phyloP scores from a whole-genome alignment of 495 filamentous ascomycete species.

The Penicillium angulare region DNA sequence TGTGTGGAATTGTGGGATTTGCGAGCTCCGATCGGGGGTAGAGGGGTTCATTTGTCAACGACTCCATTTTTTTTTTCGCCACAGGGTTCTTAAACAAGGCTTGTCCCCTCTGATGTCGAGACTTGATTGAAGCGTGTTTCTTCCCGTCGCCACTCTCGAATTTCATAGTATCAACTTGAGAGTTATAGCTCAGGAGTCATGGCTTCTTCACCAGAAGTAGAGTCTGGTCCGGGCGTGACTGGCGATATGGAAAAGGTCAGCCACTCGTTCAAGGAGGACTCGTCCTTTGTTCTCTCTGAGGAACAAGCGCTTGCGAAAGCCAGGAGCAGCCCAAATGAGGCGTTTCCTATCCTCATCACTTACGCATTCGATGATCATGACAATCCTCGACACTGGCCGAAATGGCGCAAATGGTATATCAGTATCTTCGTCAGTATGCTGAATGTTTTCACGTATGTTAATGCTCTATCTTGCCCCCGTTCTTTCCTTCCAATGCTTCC shows the following conservation, averaged over 20 bases:
- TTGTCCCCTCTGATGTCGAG: not conserved
- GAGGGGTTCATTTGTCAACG: not conserved
- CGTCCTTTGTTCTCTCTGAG: conserved; percentile 20
- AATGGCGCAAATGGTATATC: conserved; percentile 49
- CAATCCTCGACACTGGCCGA: conserved; percentile 49
- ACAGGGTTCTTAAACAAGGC: not conserved
- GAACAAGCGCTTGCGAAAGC: conserved; percentile 30
- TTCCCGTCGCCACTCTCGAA: not conserved
- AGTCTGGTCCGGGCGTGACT: not conserved
- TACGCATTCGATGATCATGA: conserved; percentile 37
- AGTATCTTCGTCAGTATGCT: conserved; percentile 36
- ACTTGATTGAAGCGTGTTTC: not conserved
- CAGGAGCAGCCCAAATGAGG: conserved; percentile 22
- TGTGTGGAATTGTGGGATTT: not conserved
- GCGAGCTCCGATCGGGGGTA: not conserved
- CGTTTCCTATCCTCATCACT: conserved; percentile 29
- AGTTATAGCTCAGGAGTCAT: not conserved
- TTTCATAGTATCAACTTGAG: not conserved
- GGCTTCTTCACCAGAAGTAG: not conserved
- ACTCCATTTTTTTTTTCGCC: not conserved
- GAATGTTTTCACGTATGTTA: conserved; percentile 42
- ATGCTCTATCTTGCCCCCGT: not conserved
- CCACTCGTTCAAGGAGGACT: conserved; percentile 12
- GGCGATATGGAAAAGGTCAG: conserved; percentile 13
- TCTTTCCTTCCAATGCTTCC: no score